Evolutionary conservation across 257 asterid genomes (phyloP).

Genomic region (Scutellaria minor): DNA sequence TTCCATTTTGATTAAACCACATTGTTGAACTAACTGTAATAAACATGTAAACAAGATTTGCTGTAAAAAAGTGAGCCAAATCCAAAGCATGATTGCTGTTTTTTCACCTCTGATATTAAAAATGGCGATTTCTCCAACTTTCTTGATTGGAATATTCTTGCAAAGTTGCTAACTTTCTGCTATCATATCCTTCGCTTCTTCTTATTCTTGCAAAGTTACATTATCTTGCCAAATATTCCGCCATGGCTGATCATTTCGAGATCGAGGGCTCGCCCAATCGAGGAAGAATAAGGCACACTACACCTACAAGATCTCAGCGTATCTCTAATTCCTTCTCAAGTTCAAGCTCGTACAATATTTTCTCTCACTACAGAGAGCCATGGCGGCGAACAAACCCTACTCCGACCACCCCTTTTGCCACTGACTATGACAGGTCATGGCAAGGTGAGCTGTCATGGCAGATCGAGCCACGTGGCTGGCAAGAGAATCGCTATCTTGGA

Average conservation of each 20-base stretch:
- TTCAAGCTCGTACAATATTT: slow-evolving; percentile 41
- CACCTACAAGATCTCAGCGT: slow-evolving; percentile 50
- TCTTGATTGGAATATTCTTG: slow-evolving; percentile 14
- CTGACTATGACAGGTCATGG: slow-evolving; percentile 73
- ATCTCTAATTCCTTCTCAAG: slow-evolving; percentile 52
- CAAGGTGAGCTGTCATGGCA: slow-evolving; percentile 79
- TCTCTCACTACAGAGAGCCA: slow-evolving; percentile 34
- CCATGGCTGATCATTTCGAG: slow-evolving; percentile 54
- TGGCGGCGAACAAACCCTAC: slow-evolving; percentile 40
- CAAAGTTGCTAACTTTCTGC: not conserved
- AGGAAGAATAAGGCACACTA: slow-evolving; percentile 46
- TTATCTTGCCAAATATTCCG: not conserved
- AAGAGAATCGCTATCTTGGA: slow-evolving; percentile 57
- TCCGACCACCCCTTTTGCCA: slow-evolving; percentile 67
- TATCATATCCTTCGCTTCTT: not conserved
- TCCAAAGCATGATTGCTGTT: slow-evolving; percentile 27
- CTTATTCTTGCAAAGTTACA: not conserved
- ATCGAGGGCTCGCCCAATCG: slow-evolving; percentile 32
- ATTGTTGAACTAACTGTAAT: not conserved
- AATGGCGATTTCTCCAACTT: slow-evolving; percentile 37
- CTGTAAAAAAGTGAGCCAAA: slow-evolving; percentile 15
- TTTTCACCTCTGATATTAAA: slow-evolving; percentile 23
- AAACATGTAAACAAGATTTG: not conserved
- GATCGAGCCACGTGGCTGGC: slow-evolving; percentile 63
- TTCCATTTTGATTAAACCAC: too few relatives aligned